Percentiles rank a stretch among this genome's conserved stretches.
Evolutionary conservation across 2,329 filamentous ascomycete genomes (phyloP).

Genomic region (Phaeosphaeria sp.): DNA sequence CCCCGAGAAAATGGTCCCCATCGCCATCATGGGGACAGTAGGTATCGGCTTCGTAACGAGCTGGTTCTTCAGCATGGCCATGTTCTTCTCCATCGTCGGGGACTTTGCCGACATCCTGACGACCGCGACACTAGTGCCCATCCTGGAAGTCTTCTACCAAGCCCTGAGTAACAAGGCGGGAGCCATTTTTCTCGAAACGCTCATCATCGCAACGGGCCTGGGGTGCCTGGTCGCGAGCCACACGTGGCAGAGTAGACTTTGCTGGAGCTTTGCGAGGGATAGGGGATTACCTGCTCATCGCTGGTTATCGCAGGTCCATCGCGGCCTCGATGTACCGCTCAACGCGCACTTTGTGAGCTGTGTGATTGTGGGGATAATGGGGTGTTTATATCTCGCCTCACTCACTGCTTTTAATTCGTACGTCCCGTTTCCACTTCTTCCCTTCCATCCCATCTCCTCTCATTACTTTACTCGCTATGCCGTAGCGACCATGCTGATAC

Average conservation of each 20-base stretch:
- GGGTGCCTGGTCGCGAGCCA: slow-evolving; percentile 57
- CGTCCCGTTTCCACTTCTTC: slow-evolving; percentile 14
- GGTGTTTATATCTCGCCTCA: slow-evolving; percentile 55
- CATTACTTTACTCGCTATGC: too few relatives aligned
- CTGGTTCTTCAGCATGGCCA: slow-evolving; percentile 57
- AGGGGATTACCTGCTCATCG: slow-evolving; percentile 54
- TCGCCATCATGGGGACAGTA: slow-evolving; percentile 59
- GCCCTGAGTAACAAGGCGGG: slow-evolving; percentile 53
- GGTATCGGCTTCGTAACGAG: slow-evolving; percentile 58
- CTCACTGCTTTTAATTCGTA: slow-evolving; percentile 52
- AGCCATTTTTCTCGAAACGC: slow-evolving; percentile 55
- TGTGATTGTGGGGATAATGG: slow-evolving; percentile 54
- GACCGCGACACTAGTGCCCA: slow-evolving; percentile 54
- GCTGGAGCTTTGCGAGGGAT: slow-evolving; percentile 62
- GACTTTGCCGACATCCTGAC: slow-evolving; percentile 51
- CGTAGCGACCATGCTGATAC: too few relatives aligned
- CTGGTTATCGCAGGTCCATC: slow-evolving; percentile 51
- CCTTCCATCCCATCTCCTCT: background rate
- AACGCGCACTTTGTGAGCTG: slow-evolving; percentile 53
- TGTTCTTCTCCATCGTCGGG: slow-evolving; percentile 59
- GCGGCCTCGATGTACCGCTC: slow-evolving; percentile 53
- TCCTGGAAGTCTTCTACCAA: slow-evolving; percentile 56
- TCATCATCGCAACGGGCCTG: slow-evolving; percentile 57
- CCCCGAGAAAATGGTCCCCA: slow-evolving; percentile 57
- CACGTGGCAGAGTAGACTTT: slow-evolving; percentile 59